Conservation (phyloP, 371 early-diverging fungal species). For the Circinella minor region DNA sequence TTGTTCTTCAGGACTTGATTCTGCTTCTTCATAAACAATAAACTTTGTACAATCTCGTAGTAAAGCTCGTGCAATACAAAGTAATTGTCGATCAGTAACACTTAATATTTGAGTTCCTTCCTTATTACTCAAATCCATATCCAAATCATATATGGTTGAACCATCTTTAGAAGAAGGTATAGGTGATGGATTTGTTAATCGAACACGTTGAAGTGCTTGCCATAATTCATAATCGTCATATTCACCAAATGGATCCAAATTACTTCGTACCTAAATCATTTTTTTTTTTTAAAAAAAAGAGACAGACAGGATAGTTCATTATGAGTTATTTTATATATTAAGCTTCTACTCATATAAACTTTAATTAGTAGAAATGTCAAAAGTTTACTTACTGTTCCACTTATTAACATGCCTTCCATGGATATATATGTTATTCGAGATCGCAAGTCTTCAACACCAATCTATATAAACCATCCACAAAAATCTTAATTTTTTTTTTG, state of each 20-base stretch:
- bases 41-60: constrained; percentile 71
- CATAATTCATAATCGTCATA: constrained; percentile 83
- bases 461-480: constrained; percentile 10
- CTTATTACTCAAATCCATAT: constrained; percentile 51
- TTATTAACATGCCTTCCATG: constrained; percentile 83
- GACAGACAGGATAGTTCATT: no score
- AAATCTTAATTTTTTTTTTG: no score
- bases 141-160: constrained; percentile 52
- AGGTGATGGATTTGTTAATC: constrained; percentile 48
- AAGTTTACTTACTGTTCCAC: constrained; percentile 57
- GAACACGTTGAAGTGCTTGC: constrained; percentile 75
- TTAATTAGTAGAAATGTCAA: neutral
- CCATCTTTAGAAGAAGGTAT: constrained; percentile 26
- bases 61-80: constrained; percentile 82
- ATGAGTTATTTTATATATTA: no score
- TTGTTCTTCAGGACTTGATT: constrained; percentile 70
- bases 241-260: constrained; percentile 84
- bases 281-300: no score
- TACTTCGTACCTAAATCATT: constrained; percentile 57
- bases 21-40: constrained; percentile 83
- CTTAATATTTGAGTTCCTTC: constrained; percentile 70
- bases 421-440: constrained; percentile 80
- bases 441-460: constrained; percentile 76
- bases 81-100: constrained; percentile 82
- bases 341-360: no score